phyloP scores from a whole-genome alignment of 768 basidiomycete genomes.

The Xerocomellus intermedius region DNA sequence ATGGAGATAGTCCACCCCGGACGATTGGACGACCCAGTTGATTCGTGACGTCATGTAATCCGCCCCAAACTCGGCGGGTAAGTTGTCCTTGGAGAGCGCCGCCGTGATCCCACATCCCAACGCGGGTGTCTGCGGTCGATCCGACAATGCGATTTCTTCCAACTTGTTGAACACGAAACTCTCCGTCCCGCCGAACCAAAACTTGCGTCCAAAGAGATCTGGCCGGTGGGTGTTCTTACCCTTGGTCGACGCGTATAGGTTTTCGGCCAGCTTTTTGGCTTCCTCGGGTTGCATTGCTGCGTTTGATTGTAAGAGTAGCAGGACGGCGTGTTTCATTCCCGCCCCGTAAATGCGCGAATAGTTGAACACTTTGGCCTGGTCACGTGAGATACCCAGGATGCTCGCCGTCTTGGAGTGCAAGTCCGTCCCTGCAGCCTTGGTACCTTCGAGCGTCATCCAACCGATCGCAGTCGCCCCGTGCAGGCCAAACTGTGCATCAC shows the following conservation, averaged over 20 bases:
- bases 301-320: slow-evolving; percentile 84
- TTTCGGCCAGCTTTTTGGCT: slow-evolving; percentile 78
- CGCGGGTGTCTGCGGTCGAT: slow-evolving; percentile 86
- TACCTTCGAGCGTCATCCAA: slow-evolving; percentile 99
- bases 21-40: slow-evolving; percentile 99
- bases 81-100: slow-evolving; percentile 86
- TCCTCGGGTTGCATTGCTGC: slow-evolving; percentile 72
- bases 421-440: slow-evolving; percentile 92
- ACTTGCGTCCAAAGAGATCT: slow-evolving; percentile 76
- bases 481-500: slow-evolving; percentile 95
- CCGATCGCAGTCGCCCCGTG: slow-evolving; percentile 97
- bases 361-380: slow-evolving; percentile 98
- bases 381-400: slow-evolving; percentile 89
- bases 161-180: slow-evolving; percentile 97
- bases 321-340: slow-evolving; percentile 89
- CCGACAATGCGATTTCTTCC: slow-evolving; percentile 88
- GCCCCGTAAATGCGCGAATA: slow-evolving; percentile 99
- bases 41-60: slow-evolving; percentile 96
- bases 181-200: slow-evolving; percentile 97
- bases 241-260: slow-evolving; percentile 90
- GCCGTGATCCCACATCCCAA: slow-evolving; percentile 92
- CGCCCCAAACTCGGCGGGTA: slow-evolving; percentile 75
- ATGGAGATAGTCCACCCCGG: slow-evolving; percentile 97
- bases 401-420: slow-evolving; percentile 94
- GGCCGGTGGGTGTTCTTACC: slow-evolving; percentile 79